A percentile compares a stretch with the other conserved stretches of the same genome.
phyloP scores from a whole-genome alignment of 345 rosid species.

The Eucalyptus tenuipes region DNA sequence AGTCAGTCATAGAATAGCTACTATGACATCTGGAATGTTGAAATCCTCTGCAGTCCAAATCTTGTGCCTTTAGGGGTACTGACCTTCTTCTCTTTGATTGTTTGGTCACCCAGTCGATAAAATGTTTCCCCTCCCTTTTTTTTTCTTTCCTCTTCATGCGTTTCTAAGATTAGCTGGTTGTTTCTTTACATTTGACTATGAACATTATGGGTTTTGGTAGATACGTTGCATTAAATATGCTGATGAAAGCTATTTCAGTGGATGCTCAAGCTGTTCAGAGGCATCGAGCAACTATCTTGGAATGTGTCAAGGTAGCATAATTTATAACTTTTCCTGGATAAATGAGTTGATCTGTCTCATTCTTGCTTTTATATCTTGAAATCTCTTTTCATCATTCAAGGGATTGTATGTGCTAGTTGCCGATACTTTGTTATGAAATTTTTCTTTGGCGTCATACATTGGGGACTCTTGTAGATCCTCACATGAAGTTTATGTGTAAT shows the following conservation, averaged over 20 bases:
- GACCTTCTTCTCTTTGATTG: neutral
- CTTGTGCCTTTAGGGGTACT: neutral
- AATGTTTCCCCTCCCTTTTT: neutral
- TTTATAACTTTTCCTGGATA: neutral
- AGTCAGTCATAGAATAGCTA: neutral
- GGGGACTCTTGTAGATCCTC: neutral
- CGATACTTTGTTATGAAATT: neutral
- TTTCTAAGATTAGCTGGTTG: neutral
- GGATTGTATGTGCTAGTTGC: neutral
- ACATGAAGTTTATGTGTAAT: neutral
- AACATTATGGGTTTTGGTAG: conserved; percentile 25
- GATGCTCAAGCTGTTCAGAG: conserved; percentile 97
- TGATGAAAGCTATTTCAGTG: conserved; percentile 83
- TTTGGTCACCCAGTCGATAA: neutral
- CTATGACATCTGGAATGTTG: neutral
- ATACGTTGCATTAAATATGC: conserved; percentile 95
- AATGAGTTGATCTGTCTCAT: neutral
- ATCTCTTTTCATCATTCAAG: neutral
- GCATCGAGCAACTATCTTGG: conserved; percentile 90
- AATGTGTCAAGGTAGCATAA: conserved; percentile 87
- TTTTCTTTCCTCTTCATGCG: neutral
- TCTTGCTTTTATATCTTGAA: neutral
- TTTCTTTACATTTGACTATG: neutral
- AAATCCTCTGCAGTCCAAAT: neutral
- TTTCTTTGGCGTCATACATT: neutral